Evolutionary conservation across 2,329 filamentous ascomycete genomes (phyloP).

Genomic region (Fusarium graminum): DNA sequence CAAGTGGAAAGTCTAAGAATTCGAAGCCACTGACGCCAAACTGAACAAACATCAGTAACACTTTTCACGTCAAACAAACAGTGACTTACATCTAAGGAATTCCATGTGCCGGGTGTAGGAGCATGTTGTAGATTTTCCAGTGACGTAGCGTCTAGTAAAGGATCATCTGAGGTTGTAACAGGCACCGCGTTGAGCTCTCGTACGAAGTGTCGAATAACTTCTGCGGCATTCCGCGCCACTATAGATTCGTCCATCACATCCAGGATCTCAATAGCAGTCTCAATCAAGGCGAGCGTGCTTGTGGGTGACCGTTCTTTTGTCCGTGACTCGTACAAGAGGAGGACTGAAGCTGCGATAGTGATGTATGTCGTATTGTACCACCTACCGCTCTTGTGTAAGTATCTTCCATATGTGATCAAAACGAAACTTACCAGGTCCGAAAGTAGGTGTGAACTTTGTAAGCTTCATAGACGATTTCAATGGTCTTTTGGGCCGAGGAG

Average conservation of each 20-base stretch:
- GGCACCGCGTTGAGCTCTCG: constrained; percentile 4
- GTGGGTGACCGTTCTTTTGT: neutral
- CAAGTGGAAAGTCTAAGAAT: constrained; percentile 13
- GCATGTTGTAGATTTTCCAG: neutral
- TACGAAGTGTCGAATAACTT: constrained; percentile 16
- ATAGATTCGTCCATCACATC: constrained; percentile 21
- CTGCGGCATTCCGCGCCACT: constrained; percentile 15
- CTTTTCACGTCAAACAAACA: neutral
- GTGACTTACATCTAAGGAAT: constrained; percentile 1
- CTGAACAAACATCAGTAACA: neutral
- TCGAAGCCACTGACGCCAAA: constrained; percentile 10
- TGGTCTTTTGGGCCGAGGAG: constrained; percentile 9
- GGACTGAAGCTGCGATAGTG: constrained; percentile 8
- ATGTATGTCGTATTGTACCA: constrained; percentile 26
- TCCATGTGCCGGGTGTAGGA: constrained; percentile 11
- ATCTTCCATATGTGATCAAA: neutral
- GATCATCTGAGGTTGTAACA: neutral
- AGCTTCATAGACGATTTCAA: constrained; percentile 13
- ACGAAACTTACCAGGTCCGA: constrained; percentile 5
- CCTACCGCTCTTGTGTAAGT: neutral
- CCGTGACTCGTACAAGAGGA: constrained; percentile 16
- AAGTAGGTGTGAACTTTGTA: constrained; percentile 20
- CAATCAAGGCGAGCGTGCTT: neutral
- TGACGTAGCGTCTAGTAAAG: neutral
- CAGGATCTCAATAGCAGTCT: constrained; percentile 10